Percentiles rank a stretch among this genome's conserved stretches.
Conservation (phyloP, 2,329 filamentous ascomycete genomes). For the Fusarium humuli region DNA sequence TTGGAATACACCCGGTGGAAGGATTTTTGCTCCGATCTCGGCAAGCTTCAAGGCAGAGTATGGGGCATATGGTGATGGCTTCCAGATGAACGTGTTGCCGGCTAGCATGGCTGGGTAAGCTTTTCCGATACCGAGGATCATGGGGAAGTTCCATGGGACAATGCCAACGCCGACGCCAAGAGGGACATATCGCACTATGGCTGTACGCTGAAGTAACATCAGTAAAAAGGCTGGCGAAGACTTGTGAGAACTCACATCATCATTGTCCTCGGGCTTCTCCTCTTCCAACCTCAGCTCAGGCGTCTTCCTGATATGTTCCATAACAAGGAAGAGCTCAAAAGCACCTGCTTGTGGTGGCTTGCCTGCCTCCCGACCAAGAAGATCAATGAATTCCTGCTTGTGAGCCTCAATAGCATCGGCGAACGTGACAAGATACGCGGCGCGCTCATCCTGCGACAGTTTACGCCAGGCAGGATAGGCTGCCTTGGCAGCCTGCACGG, state of each 20-base stretch:
- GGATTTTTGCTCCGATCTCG: constrained; percentile 66
- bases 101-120: constrained; percentile 67
- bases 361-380: constrained; percentile 43
- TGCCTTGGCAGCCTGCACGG: constrained; percentile 44
- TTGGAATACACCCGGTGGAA: constrained; percentile 72
- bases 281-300: constrained; percentile 20
- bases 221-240: constrained; percentile 48
- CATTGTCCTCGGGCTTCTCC: constrained; percentile 34
- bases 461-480: constrained; percentile 50
- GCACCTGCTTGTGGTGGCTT: constrained; percentile 40
- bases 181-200: neutral
- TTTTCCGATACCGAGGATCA: constrained; percentile 54
- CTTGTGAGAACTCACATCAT: constrained; percentile 35
- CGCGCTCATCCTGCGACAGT: constrained; percentile 43
- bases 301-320: neutral
- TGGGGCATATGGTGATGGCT: constrained; percentile 68
- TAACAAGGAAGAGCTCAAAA: constrained; percentile 5
- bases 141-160: constrained; percentile 43
- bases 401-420: constrained; percentile 47
- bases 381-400: constrained; percentile 35
- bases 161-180: constrained; percentile 37
- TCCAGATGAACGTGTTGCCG: constrained; percentile 67
- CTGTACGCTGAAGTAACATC: neutral
- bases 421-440: constrained; percentile 39
- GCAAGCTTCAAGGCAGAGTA: constrained; percentile 69